phyloP scores from a whole-genome alignment of 208 protist species.

The Leishmania turanica region DNA sequence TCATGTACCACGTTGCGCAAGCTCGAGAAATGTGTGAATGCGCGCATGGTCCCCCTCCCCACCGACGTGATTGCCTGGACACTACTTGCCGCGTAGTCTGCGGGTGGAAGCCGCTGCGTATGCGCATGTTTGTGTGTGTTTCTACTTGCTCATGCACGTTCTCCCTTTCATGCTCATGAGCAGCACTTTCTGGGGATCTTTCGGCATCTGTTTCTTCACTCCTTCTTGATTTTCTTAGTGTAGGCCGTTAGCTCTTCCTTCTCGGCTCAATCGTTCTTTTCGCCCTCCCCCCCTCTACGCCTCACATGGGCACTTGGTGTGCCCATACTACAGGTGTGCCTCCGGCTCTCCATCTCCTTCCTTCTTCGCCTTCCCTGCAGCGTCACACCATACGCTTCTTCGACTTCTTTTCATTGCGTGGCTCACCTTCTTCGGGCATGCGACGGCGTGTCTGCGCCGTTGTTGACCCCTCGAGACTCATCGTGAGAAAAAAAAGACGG shows the following conservation, averaged over 20 bases:
- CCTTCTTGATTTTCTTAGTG: too few species aligned
- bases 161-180: not conserved
- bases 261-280: not conserved
- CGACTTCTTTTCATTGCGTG: not conserved
- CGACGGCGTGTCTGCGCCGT: not conserved
- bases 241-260: too few species aligned
- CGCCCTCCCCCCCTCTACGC: not conserved
- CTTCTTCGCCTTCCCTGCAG: not conserved
- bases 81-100: not conserved
- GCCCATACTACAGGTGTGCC: not conserved
- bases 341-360: not conserved
- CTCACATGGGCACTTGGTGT: not conserved
- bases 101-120: not conserved
- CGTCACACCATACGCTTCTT: not conserved
- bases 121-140: not conserved
- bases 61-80: not conserved
- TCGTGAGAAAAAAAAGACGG: not conserved
- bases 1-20: not conserved
- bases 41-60: not conserved
- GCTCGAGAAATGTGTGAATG: not conserved
- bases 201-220: not conserved
- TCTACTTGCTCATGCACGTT: not conserved
- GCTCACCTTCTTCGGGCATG: not conserved
- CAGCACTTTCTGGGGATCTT: not conserved
- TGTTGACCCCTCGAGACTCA: not conserved